phyloP scores from a whole-genome alignment of 208 protist genomes.

The Trypanosoma mega region DNA sequence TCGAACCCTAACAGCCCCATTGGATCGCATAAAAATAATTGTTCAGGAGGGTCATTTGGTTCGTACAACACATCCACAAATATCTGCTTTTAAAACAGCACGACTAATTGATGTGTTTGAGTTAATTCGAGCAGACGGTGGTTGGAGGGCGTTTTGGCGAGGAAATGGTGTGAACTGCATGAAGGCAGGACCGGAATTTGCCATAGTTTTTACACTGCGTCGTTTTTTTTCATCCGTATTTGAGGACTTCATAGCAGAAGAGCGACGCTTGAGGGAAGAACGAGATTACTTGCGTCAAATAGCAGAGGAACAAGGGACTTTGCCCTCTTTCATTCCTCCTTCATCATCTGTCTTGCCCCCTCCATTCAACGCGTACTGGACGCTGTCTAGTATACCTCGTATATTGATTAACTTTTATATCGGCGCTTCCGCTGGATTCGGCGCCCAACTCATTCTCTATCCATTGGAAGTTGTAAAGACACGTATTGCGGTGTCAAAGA shows the following conservation, averaged over 20 bases:
- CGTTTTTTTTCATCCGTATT: conserved; percentile 76
- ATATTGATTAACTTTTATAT: conserved; percentile 83
- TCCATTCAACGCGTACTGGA: conserved; percentile 53
- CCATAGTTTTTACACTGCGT: conserved; percentile 86
- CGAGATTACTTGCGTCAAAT: background rate
- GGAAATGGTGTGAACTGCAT: conserved; percentile 91
- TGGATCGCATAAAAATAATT: conserved; percentile 92
- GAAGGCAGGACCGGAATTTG: conserved; percentile 91
- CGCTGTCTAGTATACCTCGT: conserved; percentile 50
- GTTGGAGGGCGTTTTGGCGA: conserved; percentile 79
- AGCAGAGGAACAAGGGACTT: background rate
- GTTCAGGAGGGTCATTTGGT: conserved; percentile 90
- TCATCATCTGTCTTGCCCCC: conserved; percentile 50
- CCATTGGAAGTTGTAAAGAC: conserved; percentile 93
- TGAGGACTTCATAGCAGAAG: conserved; percentile 72
- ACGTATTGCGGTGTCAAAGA: conserved; percentile 73
- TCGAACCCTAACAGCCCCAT: conserved; percentile 84
- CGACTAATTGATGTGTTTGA: conserved; percentile 65
- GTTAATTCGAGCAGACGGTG: conserved; percentile 79
- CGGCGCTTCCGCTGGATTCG: conserved; percentile 77
- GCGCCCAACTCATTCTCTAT: conserved; percentile 86
- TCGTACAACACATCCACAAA: background rate
- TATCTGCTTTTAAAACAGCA: conserved; percentile 37
- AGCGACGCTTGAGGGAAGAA: conserved; percentile 10
- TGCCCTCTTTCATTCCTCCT: background rate